phyloP scores from a whole-genome alignment of 306 rosid genomes.

The Rosa persica region DNA sequence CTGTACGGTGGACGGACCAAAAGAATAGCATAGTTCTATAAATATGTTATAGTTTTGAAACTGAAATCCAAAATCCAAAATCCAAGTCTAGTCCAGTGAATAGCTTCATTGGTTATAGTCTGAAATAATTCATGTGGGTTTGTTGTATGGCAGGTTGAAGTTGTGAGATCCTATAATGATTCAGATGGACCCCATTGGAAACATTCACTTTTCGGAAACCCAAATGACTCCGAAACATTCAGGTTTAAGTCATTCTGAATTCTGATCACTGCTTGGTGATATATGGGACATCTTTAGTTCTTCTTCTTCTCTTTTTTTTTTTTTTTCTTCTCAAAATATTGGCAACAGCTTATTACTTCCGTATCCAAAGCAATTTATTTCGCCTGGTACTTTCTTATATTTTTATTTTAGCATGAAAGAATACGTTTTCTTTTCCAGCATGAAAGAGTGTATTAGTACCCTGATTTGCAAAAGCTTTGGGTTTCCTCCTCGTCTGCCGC shows the following conservation, averaged over 20 bases:
- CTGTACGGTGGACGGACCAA: neutral
- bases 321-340: neutral
- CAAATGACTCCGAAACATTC: constrained; percentile 89
- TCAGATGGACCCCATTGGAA: constrained; percentile 92
- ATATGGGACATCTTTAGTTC: neutral
- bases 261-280: neutral
- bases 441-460: neutral
- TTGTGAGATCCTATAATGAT: constrained; percentile 81
- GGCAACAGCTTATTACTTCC: neutral
- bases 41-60: neutral
- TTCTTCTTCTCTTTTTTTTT: neutral
- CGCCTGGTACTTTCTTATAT: neutral
- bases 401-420: neutral
- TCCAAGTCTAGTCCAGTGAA: constrained; percentile 14
- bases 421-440: neutral
- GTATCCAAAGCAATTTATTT: neutral
- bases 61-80: constrained; percentile 10
- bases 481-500: neutral
- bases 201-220: constrained; percentile 94
- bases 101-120: constrained; percentile 21
- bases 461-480: neutral
- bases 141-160: constrained; percentile 67
- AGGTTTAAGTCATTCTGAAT: constrained; percentile 44
- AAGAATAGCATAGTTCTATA: neutral
- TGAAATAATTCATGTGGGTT: constrained; percentile 30